Evolutionary conservation across 2,329 filamentous ascomycete species (phyloP), one percentile per base, ranked within the genome.

Genomic region (Colletotrichum plurivorum): DNA sequence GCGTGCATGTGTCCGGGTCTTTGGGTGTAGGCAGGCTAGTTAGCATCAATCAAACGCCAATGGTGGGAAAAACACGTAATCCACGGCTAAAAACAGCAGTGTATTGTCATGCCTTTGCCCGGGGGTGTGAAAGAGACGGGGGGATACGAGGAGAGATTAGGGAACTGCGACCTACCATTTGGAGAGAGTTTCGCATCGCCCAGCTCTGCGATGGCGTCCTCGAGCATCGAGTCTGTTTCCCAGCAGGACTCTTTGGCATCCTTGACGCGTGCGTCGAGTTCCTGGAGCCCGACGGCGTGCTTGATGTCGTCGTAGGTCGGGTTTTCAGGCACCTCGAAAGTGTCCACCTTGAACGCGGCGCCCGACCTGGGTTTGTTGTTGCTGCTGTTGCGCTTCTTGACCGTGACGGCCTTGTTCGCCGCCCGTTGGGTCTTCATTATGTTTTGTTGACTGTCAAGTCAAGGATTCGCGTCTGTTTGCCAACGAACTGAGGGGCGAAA

Each of bases 221-320:
- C 89, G 70, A 89, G 90, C 2, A 92, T 79, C 27, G 89, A 92
- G 72, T 91, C 87, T 6, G 85, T 87, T 73, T 91, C 90, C 89
- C 89, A 91, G 56, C 64, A 71, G 13, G 85, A 85, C 58, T 88
- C 86, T 65, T 80, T 81, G 5, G 84, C 81, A 67, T 88, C 85
- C 36, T 83, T 83, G 71, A 87, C 82, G 73, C 84, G 81, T 71
- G 87, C 84, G 71, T 88, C 85, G 10, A 87, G 80, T 67, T 88
- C 85, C 18, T 67, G 71, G 16, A 72, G 65, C 27, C 71, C 79
- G 53, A 78, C 77, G 6, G 78, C 80, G 12, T 76, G 73, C 63
- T 81, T 77, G 69, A 82, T 74, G 53, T 83, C 77, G 2, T 78
- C 78, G 15, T 75, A 73, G 9, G 78, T 78, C 49, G 81, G 75